phyloP scores from a whole-genome alignment of 2,329 filamentous ascomycete genomes.

The Cryphonectria parasitica region DNA sequence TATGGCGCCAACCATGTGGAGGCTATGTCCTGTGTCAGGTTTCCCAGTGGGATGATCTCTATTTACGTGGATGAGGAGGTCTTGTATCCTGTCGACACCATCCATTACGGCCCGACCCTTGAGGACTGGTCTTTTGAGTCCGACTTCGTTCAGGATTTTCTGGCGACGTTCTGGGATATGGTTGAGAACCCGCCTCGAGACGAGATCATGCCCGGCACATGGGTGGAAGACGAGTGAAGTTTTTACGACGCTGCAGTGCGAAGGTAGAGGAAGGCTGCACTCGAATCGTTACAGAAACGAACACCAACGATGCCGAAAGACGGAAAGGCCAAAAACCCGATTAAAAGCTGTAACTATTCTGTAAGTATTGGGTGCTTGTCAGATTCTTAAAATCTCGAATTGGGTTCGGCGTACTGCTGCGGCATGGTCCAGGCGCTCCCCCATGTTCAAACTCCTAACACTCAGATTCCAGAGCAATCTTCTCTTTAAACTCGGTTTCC shows the following conservation, averaged over 20 bases:
- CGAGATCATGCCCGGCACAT: not conserved
- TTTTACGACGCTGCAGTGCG: not conserved
- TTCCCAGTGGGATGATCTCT: not conserved
- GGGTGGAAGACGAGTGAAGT: slow-evolving; percentile 1
- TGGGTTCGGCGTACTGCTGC: too few relatives aligned
- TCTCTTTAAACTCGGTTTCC: too few relatives aligned
- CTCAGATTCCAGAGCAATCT: too few relatives aligned
- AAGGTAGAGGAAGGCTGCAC: not conserved
- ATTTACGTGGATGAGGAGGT: accelerated
- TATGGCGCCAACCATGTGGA: not conserved
- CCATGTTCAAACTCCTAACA: too few relatives aligned
- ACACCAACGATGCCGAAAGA: not conserved
- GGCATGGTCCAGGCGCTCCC: too few relatives aligned
- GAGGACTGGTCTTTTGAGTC: slow-evolving; percentile 7
- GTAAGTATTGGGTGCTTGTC: not conserved
- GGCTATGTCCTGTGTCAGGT: not conserved
- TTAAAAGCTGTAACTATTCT: not conserved
- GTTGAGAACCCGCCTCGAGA: slow-evolving; percentile 1
- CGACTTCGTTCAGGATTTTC: not conserved
- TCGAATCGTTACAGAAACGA: not conserved
- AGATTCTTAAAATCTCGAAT: too few relatives aligned
- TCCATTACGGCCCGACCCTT: slow-evolving; percentile 3
- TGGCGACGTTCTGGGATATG: not conserved
- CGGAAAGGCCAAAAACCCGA: not conserved
- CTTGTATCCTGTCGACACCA: not conserved